A percentile compares a stretch with the other conserved stretches of the same genome.
phyloP scores from a whole-genome alignment of 176 grass and related monocot species.

The Bolboschoenus planiculmis region DNA sequence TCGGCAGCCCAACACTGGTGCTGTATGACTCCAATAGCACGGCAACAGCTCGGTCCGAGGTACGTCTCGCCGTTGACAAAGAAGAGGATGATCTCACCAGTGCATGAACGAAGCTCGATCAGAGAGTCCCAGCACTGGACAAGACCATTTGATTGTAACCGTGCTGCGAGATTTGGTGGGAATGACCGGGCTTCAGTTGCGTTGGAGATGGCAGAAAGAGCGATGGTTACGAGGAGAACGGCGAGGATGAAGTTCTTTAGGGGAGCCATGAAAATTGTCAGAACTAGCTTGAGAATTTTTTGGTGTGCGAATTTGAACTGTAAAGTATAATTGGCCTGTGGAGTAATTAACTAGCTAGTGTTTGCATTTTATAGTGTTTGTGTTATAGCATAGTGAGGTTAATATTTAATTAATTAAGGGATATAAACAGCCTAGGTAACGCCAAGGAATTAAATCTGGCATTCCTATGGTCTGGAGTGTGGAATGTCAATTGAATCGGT shows the following conservation, averaged over 20 bases:
- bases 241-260: neutral
- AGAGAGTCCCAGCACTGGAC: slow-evolving; percentile 62
- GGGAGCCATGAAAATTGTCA: slow-evolving; percentile 27
- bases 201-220: neutral
- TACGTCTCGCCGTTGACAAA: slow-evolving; percentile 68
- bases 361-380: slow-evolving; percentile 30
- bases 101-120: slow-evolving; percentile 62
- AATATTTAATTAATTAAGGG: neutral
- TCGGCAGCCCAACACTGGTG: slow-evolving; percentile 68
- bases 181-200: neutral
- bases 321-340: neutral
- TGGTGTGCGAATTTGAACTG: neutral
- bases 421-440: neutral
- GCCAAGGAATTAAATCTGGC: neutral
- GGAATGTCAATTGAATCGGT: slow-evolving; percentile 1
- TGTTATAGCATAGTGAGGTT: neutral
- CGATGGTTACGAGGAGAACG: neutral
- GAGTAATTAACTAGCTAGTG: neutral
- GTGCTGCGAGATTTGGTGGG: slow-evolving; percentile 3
- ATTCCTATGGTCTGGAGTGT: neutral
- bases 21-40: slow-evolving; percentile 56
- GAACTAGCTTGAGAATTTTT: neutral
- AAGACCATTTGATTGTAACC: slow-evolving; percentile 29
- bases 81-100: slow-evolving; percentile 70
- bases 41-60: slow-evolving; percentile 54